A percentile compares a stretch with the other conserved stretches of the same genome.
Conservation (phyloP, 768 basidiomycete genomes). For the Boletus rubroflammeus region DNA sequence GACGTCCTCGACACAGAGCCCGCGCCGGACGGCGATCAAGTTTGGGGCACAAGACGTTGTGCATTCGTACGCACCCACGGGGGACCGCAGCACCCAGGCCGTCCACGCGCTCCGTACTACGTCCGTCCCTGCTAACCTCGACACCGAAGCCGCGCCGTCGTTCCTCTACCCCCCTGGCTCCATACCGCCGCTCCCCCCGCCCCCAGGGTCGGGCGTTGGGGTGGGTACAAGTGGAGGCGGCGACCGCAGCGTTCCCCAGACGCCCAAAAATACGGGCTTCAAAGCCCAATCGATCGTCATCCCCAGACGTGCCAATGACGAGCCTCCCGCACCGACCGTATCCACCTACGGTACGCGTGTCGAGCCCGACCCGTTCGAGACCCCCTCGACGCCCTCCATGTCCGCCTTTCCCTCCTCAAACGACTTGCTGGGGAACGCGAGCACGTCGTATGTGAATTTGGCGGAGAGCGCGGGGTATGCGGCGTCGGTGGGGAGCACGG, state of each 20-base stretch:
- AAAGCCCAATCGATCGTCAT: constrained; percentile 21
- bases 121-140: constrained; percentile 16
- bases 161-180: constrained; percentile 26
- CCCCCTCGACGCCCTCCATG: constrained; percentile 29
- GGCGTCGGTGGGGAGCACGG: constrained; percentile 5
- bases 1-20: constrained; percentile 28
- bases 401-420: constrained; percentile 24
- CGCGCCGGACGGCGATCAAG: constrained; percentile 60
- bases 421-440: constrained; percentile 5
- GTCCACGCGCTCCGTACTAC: constrained; percentile 35
- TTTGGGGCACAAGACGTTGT: constrained; percentile 72
- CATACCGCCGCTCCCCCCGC: constrained; percentile 15
- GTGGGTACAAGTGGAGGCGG: background rate
- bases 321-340: constrained; percentile 28
- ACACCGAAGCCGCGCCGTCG: constrained; percentile 8
- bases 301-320: constrained; percentile 27
- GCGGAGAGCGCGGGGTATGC: constrained; percentile 1
- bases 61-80: constrained; percentile 66
- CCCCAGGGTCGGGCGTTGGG: constrained; percentile 5
- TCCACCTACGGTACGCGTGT: constrained; percentile 8
- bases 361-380: constrained; percentile 27
- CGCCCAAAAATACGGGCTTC: constrained; percentile 27
- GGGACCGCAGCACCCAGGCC: constrained; percentile 41
- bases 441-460: background rate
- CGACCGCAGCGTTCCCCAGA: background rate